A percentile compares a stretch with the other conserved stretches of the same genome.
phyloP scores from a whole-genome alignment of 768 basidiomycete species.

The Pleurotus ostreatus region DNA sequence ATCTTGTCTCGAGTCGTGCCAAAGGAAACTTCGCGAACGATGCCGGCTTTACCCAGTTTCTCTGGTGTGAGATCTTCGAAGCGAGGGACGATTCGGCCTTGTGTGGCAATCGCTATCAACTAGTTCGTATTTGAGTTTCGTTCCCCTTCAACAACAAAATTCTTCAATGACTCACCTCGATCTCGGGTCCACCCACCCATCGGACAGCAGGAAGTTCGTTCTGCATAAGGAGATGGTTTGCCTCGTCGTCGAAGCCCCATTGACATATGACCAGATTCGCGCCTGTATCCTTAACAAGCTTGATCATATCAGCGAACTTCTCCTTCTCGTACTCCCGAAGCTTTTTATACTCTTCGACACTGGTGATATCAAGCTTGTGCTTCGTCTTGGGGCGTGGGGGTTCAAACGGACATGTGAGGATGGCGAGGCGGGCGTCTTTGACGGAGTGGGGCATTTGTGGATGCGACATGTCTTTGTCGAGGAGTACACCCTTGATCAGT shows the following conservation, averaged over 20 bases:
- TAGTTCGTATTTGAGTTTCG: constrained; percentile 22
- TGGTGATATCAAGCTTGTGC: constrained; percentile 96
- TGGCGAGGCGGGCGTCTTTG: constrained; percentile 87
- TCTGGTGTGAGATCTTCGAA: constrained; percentile 92
- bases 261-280: constrained; percentile 99
- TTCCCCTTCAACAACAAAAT: background rate
- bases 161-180: constrained; percentile 60
- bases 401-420: constrained; percentile 98
- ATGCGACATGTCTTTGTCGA: constrained; percentile 99
- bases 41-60: constrained; percentile 90
- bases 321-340: constrained; percentile 92
- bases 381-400: constrained; percentile 99
- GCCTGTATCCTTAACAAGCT: constrained; percentile 91
- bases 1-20: constrained; percentile 99
- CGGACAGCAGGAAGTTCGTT: constrained; percentile 95
- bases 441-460: constrained; percentile 94
- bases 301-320: constrained; percentile 97
- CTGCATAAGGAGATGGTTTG: constrained; percentile 96
- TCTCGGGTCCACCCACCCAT: constrained; percentile 99
- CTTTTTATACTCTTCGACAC: constrained; percentile 95
- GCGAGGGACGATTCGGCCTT: constrained; percentile 96
- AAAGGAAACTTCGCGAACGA: constrained; percentile 92
- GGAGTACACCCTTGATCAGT: constrained; percentile 93
- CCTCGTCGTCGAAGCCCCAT: constrained; percentile 99
- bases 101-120: constrained; percentile 98